Evolutionary conservation across 305 asterid genomes (phyloP).

Genomic region (Andrographis paniculata): DNA sequence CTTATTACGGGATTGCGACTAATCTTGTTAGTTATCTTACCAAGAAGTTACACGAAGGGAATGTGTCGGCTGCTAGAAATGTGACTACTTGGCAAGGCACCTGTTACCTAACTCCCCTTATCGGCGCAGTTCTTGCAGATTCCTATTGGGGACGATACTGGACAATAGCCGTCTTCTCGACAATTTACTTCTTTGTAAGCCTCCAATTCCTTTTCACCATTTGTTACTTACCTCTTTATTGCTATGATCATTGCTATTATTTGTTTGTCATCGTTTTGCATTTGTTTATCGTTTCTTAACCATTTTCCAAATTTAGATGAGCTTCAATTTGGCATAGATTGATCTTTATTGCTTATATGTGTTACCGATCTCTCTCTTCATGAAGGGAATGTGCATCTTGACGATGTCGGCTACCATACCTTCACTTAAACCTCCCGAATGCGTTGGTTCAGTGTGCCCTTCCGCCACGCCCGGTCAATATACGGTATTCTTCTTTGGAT

Average conservation of each 20-base stretch:
- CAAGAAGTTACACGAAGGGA: slow-evolving; percentile 80
- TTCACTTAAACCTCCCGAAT: slow-evolving; percentile 63
- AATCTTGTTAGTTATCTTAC: slow-evolving; percentile 94
- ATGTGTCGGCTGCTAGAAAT: slow-evolving; percentile 85
- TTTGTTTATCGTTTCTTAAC: slow-evolving; percentile 10
- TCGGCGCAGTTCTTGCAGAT: slow-evolving; percentile 93
- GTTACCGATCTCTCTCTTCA: slow-evolving; percentile 7
- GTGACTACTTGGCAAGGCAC: slow-evolving; percentile 98
- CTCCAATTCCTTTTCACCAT: slow-evolving; percentile 15
- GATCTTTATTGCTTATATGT: too few relatives aligned
- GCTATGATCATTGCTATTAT: slow-evolving; percentile 7
- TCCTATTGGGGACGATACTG: slow-evolving; percentile 99
- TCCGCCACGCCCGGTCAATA: slow-evolving; percentile 70
- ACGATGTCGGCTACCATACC: slow-evolving; percentile 81
- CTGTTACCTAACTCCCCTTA: slow-evolving; percentile 87
- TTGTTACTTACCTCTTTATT: background rate
- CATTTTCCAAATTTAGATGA: slow-evolving; percentile 10
- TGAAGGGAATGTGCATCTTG: slow-evolving; percentile 91
- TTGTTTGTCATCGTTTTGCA: slow-evolving; percentile 11
- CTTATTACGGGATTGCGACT: slow-evolving; percentile 87
- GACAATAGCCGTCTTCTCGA: slow-evolving; percentile 95
- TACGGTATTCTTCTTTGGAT: slow-evolving; percentile 63
- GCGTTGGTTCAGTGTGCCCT: slow-evolving; percentile 77
- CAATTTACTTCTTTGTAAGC: slow-evolving; percentile 73
- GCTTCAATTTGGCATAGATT: too few relatives aligned